A percentile compares a stretch with the other conserved stretches of the same genome.
phyloP scores from a whole-genome alignment of 2,329 filamentous ascomycete species.

The Botrytis squamosa region DNA sequence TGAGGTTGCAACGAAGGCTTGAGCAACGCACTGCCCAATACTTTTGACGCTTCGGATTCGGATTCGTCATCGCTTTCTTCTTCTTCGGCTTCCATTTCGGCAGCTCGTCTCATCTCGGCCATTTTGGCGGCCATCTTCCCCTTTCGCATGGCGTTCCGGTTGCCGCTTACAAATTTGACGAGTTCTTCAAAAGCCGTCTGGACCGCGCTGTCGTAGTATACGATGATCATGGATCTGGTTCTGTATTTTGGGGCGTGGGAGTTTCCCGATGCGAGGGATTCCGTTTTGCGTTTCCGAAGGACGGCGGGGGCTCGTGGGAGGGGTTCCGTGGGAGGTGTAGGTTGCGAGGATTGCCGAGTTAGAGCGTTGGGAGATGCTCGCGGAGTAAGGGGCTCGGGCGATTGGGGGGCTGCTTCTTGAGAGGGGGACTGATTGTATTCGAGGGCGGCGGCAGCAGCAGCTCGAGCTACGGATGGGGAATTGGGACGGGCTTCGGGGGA shows the following conservation, averaged over 20 bases:
- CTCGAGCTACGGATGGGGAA: conserved; percentile 29
- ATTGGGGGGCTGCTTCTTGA: conserved; percentile 20
- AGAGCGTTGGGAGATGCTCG: conserved; percentile 25
- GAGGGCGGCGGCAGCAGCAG: conserved; percentile 19
- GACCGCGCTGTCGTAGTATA: conserved; percentile 89
- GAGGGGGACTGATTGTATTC: conserved; percentile 22
- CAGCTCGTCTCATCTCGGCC: conserved; percentile 60
- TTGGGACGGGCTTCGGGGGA: conserved; percentile 20
- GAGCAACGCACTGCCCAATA: conserved; percentile 2
- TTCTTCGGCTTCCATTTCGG: conserved; percentile 53
- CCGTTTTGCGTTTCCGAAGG: conserved; percentile 39
- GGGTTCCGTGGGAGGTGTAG: conserved; percentile 26
- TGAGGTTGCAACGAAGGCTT: conserved; percentile 4
- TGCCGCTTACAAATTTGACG: conserved; percentile 76
- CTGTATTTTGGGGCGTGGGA: conserved; percentile 51
- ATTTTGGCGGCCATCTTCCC: conserved; percentile 81
- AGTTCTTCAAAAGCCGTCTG: conserved; percentile 80
- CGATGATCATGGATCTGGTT: conserved; percentile 72
- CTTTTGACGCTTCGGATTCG: conserved; percentile 20
- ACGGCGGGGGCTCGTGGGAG: conserved; percentile 23
- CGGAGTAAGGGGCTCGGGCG: conserved; percentile 4
- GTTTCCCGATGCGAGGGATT: conserved; percentile 37
- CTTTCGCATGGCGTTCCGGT: conserved; percentile 81
- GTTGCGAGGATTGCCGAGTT: conserved; percentile 30
- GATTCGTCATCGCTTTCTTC: conserved; percentile 47